Base-by-base conservation (phyloP, 1,139 yeast species). In the Wickerhamomyces sp. region DNA sequence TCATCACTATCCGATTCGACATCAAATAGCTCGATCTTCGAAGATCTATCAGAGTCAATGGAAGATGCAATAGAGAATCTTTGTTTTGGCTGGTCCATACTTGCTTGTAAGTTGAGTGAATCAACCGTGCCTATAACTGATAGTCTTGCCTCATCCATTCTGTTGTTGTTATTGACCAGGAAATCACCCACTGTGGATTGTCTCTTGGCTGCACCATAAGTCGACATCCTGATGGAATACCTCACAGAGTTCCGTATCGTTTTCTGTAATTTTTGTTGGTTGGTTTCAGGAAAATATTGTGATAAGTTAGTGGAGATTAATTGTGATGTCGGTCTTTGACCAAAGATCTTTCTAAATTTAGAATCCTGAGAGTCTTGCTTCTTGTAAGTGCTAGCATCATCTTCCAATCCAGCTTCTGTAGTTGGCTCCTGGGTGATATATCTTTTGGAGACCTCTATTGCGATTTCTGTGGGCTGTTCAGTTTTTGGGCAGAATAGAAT, bases 281-380 rank as follows among this genome's bases (percentile, higher is more conserved):
- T 80, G 0, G 95, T 81, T 33, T 82, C 83, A 0, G 98, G 98
- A 66, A 91, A 91, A 57, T 85, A 91, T 46, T 89, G 96, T 1
- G 88, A 83, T 49, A 91, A 66, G 54, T 91, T 88, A 11, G 91
- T 80, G 1, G 96, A 86, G 45, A 91, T 91, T 52, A 88, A 72
- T 55, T 88, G 96, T 44, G 93, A 81, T 2, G 96, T 91, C 11
- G 98, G 98, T 51, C 97, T 70, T 54, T 87, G 96, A 13, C 94
- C 94, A 54, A 83, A 82, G 44, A 86, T 75, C 42, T 72, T 72
- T 44, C 73, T 71, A 59, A 68, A 64, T 38, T 44, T 53, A 34
- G 39, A 48, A 52, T 47, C 43, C 17, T 43, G 44, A 11, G 31
- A 25, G 13, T 37, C 35, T 12, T 20, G 19, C 9, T 13, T 11